phyloP scores from a whole-genome alignment of 148 eudicot genomes.

The Rhododendron kiyosumense region DNA sequence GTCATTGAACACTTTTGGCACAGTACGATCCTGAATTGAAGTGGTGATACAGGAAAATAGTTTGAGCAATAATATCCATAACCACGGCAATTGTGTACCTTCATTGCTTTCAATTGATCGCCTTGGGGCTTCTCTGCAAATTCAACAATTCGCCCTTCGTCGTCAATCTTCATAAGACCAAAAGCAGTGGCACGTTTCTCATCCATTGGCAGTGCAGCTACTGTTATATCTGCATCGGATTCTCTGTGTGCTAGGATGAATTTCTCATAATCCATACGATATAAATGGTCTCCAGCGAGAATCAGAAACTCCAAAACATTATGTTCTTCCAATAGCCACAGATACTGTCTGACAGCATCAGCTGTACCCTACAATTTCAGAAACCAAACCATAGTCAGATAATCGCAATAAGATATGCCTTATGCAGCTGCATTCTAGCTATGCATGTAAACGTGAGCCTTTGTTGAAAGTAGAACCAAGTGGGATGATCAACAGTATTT shows the following conservation, averaged over 20 bases:
- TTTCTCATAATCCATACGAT: conserved; percentile 89
- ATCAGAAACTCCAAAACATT: conserved; percentile 71
- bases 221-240: conserved; percentile 92
- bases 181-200: conserved; percentile 94
- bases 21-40: background rate
- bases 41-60: background rate
- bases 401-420: background rate
- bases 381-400: background rate
- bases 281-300: conserved; percentile 96
- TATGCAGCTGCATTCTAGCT: conserved; percentile 1
- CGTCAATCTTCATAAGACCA: conserved; percentile 94
- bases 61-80: background rate
- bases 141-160: conserved; percentile 80
- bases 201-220: conserved; percentile 93
- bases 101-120: conserved; percentile 82
- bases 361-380: conserved; percentile 66
- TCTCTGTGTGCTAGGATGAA: conserved; percentile 94
- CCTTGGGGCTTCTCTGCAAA: conserved; percentile 91
- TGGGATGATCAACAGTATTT: background rate
- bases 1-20: background rate
- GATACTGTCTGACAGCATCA: conserved; percentile 86
- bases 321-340: conserved; percentile 94
- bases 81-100: conserved; percentile 24
- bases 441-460: background rate
- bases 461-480: background rate